These are phyloP conservation scores for Catenaria anguillulae DNA, from an alignment of 371 early-diverging fungal genomes.

Conservation along the genomic window DNA sequence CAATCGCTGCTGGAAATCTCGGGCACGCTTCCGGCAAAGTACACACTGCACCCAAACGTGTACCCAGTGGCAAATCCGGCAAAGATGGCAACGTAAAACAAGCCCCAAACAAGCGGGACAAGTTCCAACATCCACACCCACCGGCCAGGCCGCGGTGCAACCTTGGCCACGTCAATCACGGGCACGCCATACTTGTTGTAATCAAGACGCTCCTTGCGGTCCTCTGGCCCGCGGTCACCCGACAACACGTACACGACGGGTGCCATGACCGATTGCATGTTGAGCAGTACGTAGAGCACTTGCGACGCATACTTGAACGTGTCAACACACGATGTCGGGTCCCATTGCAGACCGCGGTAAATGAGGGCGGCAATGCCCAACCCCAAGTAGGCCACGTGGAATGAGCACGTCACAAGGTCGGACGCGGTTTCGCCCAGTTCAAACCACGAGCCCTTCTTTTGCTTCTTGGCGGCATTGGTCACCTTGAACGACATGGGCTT, in stretches of 20 bases:
- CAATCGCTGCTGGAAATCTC: too few species aligned
- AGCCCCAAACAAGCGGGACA: constrained; percentile 6
- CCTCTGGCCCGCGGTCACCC: background rate
- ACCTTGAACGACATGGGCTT: constrained; percentile 8
- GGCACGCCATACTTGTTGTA: constrained; percentile 9
- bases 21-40: constrained; percentile 3
- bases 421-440: background rate
- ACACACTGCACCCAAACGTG: constrained; percentile 5
- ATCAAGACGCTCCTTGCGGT: too few species aligned
- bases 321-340: constrained; percentile 2
- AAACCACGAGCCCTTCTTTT: background rate
- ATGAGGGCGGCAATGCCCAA: constrained; percentile 1
- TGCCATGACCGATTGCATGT: constrained; percentile 6
- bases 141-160: too few species aligned
- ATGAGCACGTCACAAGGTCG: background rate
- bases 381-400: background rate
- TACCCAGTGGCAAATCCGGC: constrained; percentile 4
- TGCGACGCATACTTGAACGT: constrained; percentile 6
- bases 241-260: constrained; percentile 7
- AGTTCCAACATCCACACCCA: constrained; percentile 5
- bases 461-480: constrained; percentile 6
- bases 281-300: constrained; percentile 7
- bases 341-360: constrained; percentile 7
- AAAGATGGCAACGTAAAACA: constrained; percentile 6
- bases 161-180: constrained; percentile 2